Evolutionary conservation across 2,329 filamentous ascomycete genomes (phyloP).

Genomic region (Aspergillus sp.): DNA sequence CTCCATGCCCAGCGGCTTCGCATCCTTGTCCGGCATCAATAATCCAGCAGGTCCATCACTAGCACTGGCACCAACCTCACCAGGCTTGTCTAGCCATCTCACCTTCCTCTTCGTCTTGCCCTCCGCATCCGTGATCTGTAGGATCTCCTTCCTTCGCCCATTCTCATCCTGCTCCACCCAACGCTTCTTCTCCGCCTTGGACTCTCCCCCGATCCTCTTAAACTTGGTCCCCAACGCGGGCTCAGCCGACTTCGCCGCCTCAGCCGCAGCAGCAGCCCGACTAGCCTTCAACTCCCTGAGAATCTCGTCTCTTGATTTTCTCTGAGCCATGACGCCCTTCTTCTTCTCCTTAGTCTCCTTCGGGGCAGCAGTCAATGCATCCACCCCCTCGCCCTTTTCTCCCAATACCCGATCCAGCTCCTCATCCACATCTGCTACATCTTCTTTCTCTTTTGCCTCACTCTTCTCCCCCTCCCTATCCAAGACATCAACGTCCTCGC

Average conservation of each 20-base stretch:
- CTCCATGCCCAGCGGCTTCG: slow-evolving; percentile 54
- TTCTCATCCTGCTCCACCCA: slow-evolving; percentile 58
- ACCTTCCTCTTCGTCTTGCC: slow-evolving; percentile 64
- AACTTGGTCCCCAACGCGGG: slow-evolving; percentile 58
- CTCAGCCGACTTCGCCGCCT: slow-evolving; percentile 45
- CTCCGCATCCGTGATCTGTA: slow-evolving; percentile 60
- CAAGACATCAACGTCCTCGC: slow-evolving; percentile 54
- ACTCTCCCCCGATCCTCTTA: slow-evolving; percentile 51
- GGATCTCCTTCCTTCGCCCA: slow-evolving; percentile 56
- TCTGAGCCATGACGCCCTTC: slow-evolving; percentile 55
- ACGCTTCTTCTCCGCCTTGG: slow-evolving; percentile 50
- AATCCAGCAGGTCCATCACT: slow-evolving; percentile 25
- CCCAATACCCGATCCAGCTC: slow-evolving; percentile 53
- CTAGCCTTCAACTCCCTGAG: slow-evolving; percentile 60
- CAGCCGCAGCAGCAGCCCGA: slow-evolving; percentile 43
- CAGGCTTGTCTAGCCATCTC: slow-evolving; percentile 51
- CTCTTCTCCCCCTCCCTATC: slow-evolving; percentile 23
- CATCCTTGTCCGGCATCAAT: slow-evolving; percentile 47
- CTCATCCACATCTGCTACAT: slow-evolving; percentile 60
- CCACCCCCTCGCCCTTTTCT: slow-evolving; percentile 35
- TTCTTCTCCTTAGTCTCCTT: slow-evolving; percentile 51
- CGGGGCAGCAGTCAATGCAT: slow-evolving; percentile 26
- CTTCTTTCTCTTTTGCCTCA: slow-evolving; percentile 34
- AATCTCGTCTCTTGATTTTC: slow-evolving; percentile 60
- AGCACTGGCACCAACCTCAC: slow-evolving; percentile 23